These are phyloP conservation scores for Vaccinium corymbosum DNA, from an alignment of 148 eudicot genomes.

Conservation along the genomic window DNA sequence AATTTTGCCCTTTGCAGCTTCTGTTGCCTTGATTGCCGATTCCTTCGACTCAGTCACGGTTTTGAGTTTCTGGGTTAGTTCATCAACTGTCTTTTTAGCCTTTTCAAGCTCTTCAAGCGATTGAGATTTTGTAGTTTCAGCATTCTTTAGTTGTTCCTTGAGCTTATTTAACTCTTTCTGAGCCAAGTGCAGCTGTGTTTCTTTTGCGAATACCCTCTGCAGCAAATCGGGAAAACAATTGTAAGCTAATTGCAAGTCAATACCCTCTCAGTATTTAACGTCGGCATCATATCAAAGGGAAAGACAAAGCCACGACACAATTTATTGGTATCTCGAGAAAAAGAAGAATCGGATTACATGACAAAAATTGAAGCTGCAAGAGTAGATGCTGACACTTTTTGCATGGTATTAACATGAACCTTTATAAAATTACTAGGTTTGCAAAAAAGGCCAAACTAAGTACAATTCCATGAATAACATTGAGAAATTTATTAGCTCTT, in stretches of 20 bases:
- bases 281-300: not conserved
- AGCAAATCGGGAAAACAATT: constrained; percentile 17
- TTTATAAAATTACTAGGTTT: not conserved
- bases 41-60: constrained; percentile 54
- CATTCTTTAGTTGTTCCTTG: constrained; percentile 67
- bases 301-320: not conserved
- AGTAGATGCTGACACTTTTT: not conserved
- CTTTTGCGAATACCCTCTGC: constrained; percentile 77
- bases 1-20: constrained; percentile 52
- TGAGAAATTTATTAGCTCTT: not conserved
- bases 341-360: not conserved
- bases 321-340: not conserved
- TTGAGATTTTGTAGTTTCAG: constrained; percentile 72
- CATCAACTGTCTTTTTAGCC: constrained; percentile 60
- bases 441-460: constrained; percentile 1
- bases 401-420: not conserved
- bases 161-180: constrained; percentile 79
- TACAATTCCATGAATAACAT: not conserved
- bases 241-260: not conserved
- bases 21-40: constrained; percentile 50
- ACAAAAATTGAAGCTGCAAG: not conserved
- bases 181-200: constrained; percentile 68
- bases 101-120: constrained; percentile 74
- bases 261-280: not conserved
- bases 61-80: constrained; percentile 54